A percentile compares a stretch with the other conserved stretches of the same genome.
phyloP scores from a whole-genome alignment of 331 rosid species.

The Spiraea crenata region DNA sequence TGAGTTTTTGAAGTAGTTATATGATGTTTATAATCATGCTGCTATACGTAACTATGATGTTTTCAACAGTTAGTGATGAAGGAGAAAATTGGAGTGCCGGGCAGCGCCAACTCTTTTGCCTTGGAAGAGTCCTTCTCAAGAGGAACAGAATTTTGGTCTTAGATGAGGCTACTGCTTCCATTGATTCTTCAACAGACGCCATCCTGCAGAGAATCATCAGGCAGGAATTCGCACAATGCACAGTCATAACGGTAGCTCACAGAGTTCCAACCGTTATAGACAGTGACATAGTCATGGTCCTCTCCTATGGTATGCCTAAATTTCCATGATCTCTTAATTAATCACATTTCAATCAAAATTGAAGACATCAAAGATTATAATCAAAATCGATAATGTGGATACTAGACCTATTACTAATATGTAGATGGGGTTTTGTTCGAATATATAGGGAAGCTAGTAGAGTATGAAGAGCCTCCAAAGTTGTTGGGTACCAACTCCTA shows the following conservation, averaged over 20 bases:
- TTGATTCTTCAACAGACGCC: slow-evolving; percentile 76
- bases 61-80: slow-evolving; percentile 70
- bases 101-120: slow-evolving; percentile 83
- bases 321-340: not conserved
- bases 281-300: slow-evolving; percentile 85
- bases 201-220: slow-evolving; percentile 59
- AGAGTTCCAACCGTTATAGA: slow-evolving; percentile 83
- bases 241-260: slow-evolving; percentile 81
- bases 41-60: not conserved
- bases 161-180: slow-evolving; percentile 88
- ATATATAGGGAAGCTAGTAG: slow-evolving; percentile 61
- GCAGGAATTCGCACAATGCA: slow-evolving; percentile 73
- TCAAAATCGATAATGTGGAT: not conserved
- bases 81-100: slow-evolving; percentile 93
- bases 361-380: too few relatives aligned
- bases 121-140: slow-evolving; percentile 72
- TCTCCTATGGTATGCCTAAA: slow-evolving; percentile 55
- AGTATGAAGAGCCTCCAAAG: slow-evolving; percentile 67
- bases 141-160: slow-evolving; percentile 69
- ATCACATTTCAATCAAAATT: slow-evolving; percentile 1
- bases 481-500: slow-evolving; percentile 62
- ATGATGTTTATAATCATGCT: not conserved
- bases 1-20: too few relatives aligned
- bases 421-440: not conserved
- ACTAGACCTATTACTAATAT: not conserved